phyloP scores from a whole-genome alignment of 352 stramenopile species.

The Phytophthora citricola region DNA sequence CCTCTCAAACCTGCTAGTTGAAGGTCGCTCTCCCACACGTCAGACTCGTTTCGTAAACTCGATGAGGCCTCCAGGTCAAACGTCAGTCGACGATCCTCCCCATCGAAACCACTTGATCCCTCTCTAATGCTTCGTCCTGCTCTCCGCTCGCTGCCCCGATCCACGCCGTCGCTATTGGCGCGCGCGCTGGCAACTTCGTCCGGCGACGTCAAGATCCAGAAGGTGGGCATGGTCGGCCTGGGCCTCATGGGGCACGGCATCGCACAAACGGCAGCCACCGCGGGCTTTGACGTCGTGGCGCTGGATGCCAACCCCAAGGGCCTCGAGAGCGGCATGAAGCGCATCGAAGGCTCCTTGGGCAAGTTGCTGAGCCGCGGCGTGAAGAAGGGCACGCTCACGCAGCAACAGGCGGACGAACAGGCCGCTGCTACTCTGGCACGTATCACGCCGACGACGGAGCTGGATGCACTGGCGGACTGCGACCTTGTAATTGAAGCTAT shows the following conservation, averaged over 20 bases:
- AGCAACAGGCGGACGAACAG: conserved; percentile 74
- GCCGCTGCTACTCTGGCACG: conserved; percentile 69
- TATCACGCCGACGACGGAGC: conserved; percentile 92
- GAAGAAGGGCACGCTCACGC: conserved; percentile 90
- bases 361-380: conserved; percentile 90
- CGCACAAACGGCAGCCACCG: conserved; percentile 91
- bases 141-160: conserved; percentile 21
- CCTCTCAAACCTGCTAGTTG: conserved; percentile 24
- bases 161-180: conserved; percentile 26
- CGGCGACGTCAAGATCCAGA: conserved; percentile 63
- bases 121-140: conserved; percentile 18
- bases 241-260: conserved; percentile 99
- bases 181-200: conserved; percentile 40
- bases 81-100: conserved; percentile 20
- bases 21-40: conserved; percentile 26
- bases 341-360: conserved; percentile 92
- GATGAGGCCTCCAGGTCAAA: conserved; percentile 1
- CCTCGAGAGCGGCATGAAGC: conserved; percentile 86
- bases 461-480: conserved; percentile 87
- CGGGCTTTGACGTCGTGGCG: conserved; percentile 87
- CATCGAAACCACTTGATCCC: background rate
- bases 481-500: conserved; percentile 99
- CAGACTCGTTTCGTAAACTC: conserved; percentile 24
- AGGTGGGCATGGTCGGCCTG: conserved; percentile 95
- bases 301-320: conserved; percentile 78